Percentiles rank a stretch among this genome's conserved stretches.
phyloP scores from a whole-genome alignment of 495 filamentous ascomycete genomes.

The Platismatia glauca region DNA sequence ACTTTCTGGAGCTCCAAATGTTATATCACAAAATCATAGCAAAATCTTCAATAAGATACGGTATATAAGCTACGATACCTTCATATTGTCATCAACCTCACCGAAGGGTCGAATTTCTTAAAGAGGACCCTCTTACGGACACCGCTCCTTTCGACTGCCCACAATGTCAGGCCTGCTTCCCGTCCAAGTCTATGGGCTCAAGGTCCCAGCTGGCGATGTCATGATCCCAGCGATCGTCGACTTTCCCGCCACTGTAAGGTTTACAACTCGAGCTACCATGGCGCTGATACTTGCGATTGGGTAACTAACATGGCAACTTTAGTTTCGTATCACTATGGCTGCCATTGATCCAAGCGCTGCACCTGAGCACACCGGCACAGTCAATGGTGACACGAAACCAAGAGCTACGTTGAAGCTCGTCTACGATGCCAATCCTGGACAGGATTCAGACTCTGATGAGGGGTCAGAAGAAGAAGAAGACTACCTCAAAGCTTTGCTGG shows the following conservation, averaged over 20 bases:
- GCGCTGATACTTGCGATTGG: not conserved
- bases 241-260: conserved; percentile 73
- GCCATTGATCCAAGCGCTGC: conserved; percentile 83
- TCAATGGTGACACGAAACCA: conserved; percentile 49
- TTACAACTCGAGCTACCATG: conserved; percentile 2
- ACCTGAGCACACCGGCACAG: conserved; percentile 54
- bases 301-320: conserved; percentile 5
- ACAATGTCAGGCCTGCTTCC: conserved; percentile 54
- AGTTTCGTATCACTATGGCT: conserved; percentile 98
- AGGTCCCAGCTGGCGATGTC: conserved; percentile 70
- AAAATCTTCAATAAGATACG: not conserved
- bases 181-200: conserved; percentile 80
- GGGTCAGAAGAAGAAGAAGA: conserved; percentile 57
- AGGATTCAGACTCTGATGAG: conserved; percentile 47
- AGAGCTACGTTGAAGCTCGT: conserved; percentile 86
- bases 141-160: not conserved
- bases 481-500: conserved; percentile 43
- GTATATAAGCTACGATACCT: too few species aligned
- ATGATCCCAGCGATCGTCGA: conserved; percentile 65
- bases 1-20: not conserved
- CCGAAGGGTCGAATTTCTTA: not conserved
- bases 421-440: conserved; percentile 50
- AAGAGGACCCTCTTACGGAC: not conserved
- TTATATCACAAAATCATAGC: not conserved
- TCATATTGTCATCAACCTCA: not conserved